Evolutionary conservation across 192 early-diverging fungal species (phyloP), one percentile per base, ranked within the genome.

Genomic region (Coemansia furcata): DNA sequence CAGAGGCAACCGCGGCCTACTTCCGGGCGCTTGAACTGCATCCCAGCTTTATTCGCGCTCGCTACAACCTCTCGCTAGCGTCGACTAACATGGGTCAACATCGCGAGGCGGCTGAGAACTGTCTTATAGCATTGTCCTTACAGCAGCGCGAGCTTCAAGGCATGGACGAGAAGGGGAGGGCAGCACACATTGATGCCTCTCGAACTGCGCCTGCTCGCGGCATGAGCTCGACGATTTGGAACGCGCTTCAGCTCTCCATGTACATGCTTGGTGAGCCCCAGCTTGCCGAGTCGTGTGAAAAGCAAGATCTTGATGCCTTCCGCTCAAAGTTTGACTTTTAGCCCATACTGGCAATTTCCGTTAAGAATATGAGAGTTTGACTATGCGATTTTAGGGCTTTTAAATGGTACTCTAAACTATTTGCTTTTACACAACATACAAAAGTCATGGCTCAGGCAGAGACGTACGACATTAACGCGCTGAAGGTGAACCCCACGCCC

Each of bases 31-130:
- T 99, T 38, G 88, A 95, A 70, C 90, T 99, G 69, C 96, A 98
- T 59, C 98, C 98, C 17, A 87, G 88, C 19, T 99, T 91, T 85
- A 90, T 99, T 44, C 90, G 98, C 30, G 98, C 95, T 6, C 87
- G 96, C 37, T 99, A 96, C 85, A 99, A 99, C 78, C 78, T 99
- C 23, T 93, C 95, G 11, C 91, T 99, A 49, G 87, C 88, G 26
- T 95, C 93, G 67, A 93, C 98, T 52, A 94, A 95, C 74, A 72
- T 98, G 60, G 88, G 89, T 12, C 87, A 93, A 75, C 93, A 95
- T 67, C 77, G 83, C 17, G 96, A 98, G 68, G 94, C 96, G 0
- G 94, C 92, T 11, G 94, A 95, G 65, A 94, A 99, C 80, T 78
- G 98, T 35, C 78, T 99, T 30, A 88, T 87, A n/a, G 92, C 95